Percentiles rank a stretch among this genome's conserved stretches.
phyloP scores from a whole-genome alignment of 2,329 filamentous ascomycete genomes.

The Zarea fungicola region DNA sequence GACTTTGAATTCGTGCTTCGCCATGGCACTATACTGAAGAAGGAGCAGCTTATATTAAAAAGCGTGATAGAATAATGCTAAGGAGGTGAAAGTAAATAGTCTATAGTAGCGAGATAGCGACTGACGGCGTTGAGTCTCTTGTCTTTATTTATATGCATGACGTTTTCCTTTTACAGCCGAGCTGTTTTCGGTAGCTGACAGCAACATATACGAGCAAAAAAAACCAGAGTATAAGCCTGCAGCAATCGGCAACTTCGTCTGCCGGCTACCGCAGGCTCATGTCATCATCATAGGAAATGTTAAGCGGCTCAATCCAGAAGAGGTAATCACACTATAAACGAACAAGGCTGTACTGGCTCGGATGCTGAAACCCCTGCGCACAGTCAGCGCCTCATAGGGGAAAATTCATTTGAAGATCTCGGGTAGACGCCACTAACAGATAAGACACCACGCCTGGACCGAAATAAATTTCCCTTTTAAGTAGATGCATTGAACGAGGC shows the following conservation, averaged over 20 bases:
- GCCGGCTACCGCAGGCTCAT: neutral
- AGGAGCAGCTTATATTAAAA: neutral
- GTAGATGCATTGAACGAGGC: neutral
- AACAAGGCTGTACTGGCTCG: too few relatives aligned
- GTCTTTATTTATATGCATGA: neutral
- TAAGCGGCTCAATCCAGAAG: conserved; percentile 4
- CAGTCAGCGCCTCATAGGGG: neutral
- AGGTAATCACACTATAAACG: neutral
- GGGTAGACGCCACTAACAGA: neutral
- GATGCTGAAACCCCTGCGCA: too few relatives aligned
- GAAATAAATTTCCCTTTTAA: neutral
- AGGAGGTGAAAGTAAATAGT: neutral
- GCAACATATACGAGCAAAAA: conserved; percentile 3
- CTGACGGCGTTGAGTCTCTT: too few relatives aligned
- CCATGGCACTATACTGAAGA: neutral
- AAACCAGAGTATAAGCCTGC: neutral
- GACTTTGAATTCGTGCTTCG: conserved; percentile 10
- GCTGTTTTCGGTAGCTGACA: neutral
- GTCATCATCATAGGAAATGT: neutral
- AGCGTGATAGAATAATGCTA: neutral
- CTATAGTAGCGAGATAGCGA: neutral
- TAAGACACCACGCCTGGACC: neutral
- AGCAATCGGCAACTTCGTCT: neutral
- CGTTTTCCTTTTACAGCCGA: neutral
- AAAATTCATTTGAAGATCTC: neutral